Evolutionary conservation across 1,284 basidiomycete species (phyloP), one percentile per base, ranked within the genome.

Genomic region (Kalmanozyma brasiliensis): DNA sequence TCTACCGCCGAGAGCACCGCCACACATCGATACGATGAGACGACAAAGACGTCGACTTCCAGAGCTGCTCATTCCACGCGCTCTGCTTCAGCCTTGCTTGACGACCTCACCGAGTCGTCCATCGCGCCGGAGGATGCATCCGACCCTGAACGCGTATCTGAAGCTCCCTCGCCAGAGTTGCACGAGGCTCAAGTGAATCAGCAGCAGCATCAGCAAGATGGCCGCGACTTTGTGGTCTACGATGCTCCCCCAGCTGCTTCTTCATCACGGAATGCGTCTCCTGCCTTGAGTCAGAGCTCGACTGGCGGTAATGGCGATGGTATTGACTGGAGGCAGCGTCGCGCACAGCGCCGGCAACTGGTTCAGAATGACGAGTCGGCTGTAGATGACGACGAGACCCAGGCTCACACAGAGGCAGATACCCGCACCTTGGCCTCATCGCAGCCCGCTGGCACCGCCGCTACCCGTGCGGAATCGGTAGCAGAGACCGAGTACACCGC

Each of bases 81-180:
- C 34, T 69, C 66, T 7, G 66, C 66, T 9, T 70, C 61, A 9
- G 45, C 61, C 3, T 41, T 64, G 35, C 57, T 70, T 16, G 67
- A 70, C 29, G 61, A 70, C 22, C 57, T 70, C 35, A 70, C 67
- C 7, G 67, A 60, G 38, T 64, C 61, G 1, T 70, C 67, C 34
- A 70, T 70, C 41, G 61, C 67, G 2, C 53, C 61, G 6, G 52
- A 70, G 13, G 61, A 70, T 7, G 49, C 23, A 0, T 33, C 49
- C 6, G 46, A 58, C 19, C 34, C 24, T 20, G 35, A 58, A 8
- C 38, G 14, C 3, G 42, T 48, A 34, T 19, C 30, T 10, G 29
- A 19, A 26, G 42, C 40, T 22, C 20, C 36, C 4, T 33, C 52
- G 8, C 13, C 46, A 5, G 32, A 43, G 8, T 24, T 37, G 3